Percentiles rank a stretch among this genome's conserved stretches.
Evolutionary conservation across 2,329 filamentous ascomycete species (phyloP).

Genomic region (Aspergillus pseudoviridinutans): DNA sequence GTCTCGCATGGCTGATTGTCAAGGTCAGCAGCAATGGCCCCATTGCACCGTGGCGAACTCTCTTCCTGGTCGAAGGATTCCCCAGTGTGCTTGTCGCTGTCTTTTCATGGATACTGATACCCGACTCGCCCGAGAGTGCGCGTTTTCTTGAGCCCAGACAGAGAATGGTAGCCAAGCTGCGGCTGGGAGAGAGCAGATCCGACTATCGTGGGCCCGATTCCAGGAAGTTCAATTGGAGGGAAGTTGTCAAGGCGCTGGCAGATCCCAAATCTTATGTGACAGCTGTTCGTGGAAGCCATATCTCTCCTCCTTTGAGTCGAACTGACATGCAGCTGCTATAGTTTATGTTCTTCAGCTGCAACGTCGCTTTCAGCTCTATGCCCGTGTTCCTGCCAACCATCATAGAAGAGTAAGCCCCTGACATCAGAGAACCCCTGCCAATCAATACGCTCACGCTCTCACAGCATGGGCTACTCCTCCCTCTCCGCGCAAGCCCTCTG

Average conservation of each 20-base stretch:
- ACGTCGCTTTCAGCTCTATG: constrained; percentile 82
- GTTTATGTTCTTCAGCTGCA: constrained; percentile 80
- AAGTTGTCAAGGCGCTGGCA: constrained; percentile 56
- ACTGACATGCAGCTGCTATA: constrained; percentile 9
- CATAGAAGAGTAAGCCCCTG: constrained; percentile 51
- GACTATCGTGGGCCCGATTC: constrained; percentile 26
- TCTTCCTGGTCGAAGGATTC: constrained; percentile 82
- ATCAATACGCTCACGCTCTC: background rate
- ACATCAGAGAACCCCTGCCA: background rate
- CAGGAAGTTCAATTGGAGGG: constrained; percentile 49
- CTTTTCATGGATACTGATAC: constrained; percentile 69
- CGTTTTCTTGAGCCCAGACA: constrained; percentile 60
- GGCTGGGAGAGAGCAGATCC: constrained; percentile 55
- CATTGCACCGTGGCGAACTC: constrained; percentile 77
- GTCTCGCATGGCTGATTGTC: constrained; percentile 71
- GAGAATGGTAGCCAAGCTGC: constrained; percentile 65
- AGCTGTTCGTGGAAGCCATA: constrained; percentile 43
- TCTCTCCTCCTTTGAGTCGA: background rate
- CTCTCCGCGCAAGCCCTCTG: constrained; percentile 71
- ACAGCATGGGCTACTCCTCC: constrained; percentile 65
- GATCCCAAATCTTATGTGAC: constrained; percentile 73
- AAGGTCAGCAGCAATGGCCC: constrained; percentile 61
- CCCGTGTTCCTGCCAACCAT: constrained; percentile 85
- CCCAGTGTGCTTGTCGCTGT: constrained; percentile 73
- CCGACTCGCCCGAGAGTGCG: constrained; percentile 68